Conservation (phyloP, 768 basidiomycete genomes). For the Nidularia pulvinata region DNA sequence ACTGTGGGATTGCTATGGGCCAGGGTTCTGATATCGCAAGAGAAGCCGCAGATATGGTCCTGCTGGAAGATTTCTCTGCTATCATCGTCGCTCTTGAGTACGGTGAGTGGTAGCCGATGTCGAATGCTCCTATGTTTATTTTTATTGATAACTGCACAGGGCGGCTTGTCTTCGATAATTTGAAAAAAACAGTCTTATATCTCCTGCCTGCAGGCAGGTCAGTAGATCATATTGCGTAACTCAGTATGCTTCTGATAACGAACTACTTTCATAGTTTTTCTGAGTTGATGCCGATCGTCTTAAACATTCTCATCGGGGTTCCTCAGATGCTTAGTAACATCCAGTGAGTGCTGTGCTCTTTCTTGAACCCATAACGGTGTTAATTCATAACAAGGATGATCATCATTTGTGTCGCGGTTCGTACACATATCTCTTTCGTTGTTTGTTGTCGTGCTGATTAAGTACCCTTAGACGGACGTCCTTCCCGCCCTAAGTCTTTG, state of each 20-base stretch:
- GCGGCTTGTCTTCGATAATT: conserved; percentile 63
- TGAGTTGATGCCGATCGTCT: conserved; percentile 59
- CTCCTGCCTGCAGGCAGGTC: conserved; percentile 49
- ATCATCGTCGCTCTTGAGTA: conserved; percentile 66
- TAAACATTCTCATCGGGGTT: conserved; percentile 38
- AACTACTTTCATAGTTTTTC: conserved; percentile 38
- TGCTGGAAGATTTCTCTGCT: conserved; percentile 66
- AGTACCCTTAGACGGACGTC: conserved; percentile 45
- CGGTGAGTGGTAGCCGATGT: conserved; percentile 19
- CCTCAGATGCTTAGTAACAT: conserved; percentile 35
- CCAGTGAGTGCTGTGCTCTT: conserved; percentile 26
- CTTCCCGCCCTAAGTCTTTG: conserved; percentile 52
- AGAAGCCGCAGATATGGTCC: conserved; percentile 63
- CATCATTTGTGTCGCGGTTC: conserved; percentile 47
- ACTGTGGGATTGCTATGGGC: conserved; percentile 65
- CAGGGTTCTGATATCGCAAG: conserved; percentile 49
- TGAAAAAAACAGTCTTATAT: conserved; percentile 56
- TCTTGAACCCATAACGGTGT: not conserved
- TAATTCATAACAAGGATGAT: conserved; percentile 22
- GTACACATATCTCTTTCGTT: not conserved
- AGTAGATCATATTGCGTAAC: conserved; percentile 9
- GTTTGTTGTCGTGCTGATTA: not conserved
- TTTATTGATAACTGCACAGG: conserved; percentile 16
- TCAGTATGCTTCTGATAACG: conserved; percentile 3
- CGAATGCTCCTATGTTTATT: not conserved